Evolutionary conservation across 495 filamentous ascomycete genomes (phyloP), one percentile per base, ranked within the genome.

Genomic region (Aspergillus cavernicola): DNA sequence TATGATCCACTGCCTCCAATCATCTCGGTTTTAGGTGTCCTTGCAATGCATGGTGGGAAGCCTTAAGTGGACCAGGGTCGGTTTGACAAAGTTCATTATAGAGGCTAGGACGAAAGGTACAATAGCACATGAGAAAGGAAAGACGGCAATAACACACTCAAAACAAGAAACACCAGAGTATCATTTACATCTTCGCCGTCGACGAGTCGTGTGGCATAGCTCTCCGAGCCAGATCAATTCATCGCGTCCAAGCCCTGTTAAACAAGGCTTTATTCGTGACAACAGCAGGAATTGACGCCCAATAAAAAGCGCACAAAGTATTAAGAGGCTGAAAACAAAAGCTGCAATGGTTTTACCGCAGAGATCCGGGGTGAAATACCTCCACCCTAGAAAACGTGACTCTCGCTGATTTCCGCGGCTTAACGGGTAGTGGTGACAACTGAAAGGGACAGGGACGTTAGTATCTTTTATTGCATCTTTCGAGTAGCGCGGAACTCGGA

Each of bases 141-240:
- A 57, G 44, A 55, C 51, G 57, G 55, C 58, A 54, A 50, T 59
- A 63, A 66, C 61, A 64, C 66, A 69, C 56, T 68, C 41, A 51
- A 60, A 71, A 71, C 63, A 59, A 57, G 48, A 59, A 69, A 67
- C 62, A 64, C 61, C 59, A 61, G 62, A 70, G 63, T 70, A 73
- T 75, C 72, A 74, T 74, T 70, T 75, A 74, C 72, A 75, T 73
- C 66, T 71, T 69, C 66, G 59, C 63, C 61, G 59, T 67, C 58
- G 62, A 56, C 57, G 59, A 54, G 61, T 64, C 59, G 60, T 60
- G 60, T 55, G 53, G 50, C 55, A 65, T 61, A 55, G 58, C 63
- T 33, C 53, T 58, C 51, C 47, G 22, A 41, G 53, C 44, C 56
- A 48, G 56, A 59, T 59, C 56, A 51, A 54, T 65, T 66, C 58